Evolutionary conservation across 139 green algal species (phyloP), one percentile per base, ranked within the genome.

Genomic region (Chlorella sp.): DNA sequence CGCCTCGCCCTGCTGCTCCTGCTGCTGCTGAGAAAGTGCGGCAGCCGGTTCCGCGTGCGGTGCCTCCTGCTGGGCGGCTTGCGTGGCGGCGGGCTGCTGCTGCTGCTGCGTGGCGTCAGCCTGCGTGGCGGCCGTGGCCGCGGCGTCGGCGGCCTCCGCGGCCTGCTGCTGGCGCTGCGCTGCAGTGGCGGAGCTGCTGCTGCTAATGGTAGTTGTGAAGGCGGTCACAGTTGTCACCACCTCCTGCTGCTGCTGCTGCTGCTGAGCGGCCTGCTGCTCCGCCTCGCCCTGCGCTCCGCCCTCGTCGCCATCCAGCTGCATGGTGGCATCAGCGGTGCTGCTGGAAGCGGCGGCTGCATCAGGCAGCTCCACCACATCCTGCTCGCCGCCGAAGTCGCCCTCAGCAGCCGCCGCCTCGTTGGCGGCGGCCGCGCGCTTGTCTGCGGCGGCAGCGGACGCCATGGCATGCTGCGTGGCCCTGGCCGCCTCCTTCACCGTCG

Each of bases 221-320:
- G 75, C 37, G 75, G 37, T 39, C 12, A 81, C 75, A 15, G 75
- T 81, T 0, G 75, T 81, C n/a, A 81, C 75, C 34, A 81, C 75
- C 75, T 83, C 48, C 60, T 88, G 57, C 39, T 68, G 1, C 80
- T 91, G 82, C 75, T 83, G 78, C 60, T 88, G 57, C 39, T 68
- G 1, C 80, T 91, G 82, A 14, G 73, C 75, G n/a, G 71, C n/a
- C 42, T 71, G 78, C 37, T 32, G 22, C 36, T 75, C 61, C 40
- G n/a, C 22, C 30, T 48, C 19, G 30, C 32, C 39, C 76, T 57
- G 18, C 36, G 11, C 76, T 16, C 24, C 78, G 21, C 18, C 24
- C 9, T 83, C 78, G 40, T 11, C 78, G 78, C 40, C 78, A 9
- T 60, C 78, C 21, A 81, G 75, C 48, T 57, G 48, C 48, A 57